Base-by-base conservation (phyloP, 805 yeast genomes). In the Spathaspora arborariae region DNA sequence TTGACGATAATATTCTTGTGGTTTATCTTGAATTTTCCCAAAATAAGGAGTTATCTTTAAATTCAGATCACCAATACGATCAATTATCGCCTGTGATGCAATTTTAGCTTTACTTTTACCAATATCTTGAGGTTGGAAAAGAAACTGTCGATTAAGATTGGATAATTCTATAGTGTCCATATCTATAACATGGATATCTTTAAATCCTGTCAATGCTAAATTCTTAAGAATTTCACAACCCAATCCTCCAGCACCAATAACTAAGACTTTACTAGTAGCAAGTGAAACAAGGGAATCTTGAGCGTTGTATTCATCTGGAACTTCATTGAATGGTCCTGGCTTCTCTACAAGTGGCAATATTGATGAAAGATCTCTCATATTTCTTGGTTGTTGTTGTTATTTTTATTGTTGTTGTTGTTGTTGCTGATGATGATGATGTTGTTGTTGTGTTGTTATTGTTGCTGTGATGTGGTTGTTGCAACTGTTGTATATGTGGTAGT, bases 101-200 rank as follows among this genome's bases (percentile, higher is more conserved):
- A 79, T 81, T 39, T 69, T 71, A 0, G 90, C 86, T 56, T 86
- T 86, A 6, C 85, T 65, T 51, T 70, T 63, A 4, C 92, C 92
- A 11, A 86, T 76, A 56, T 85, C 89, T 1, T 54, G 48, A 15
- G 64, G 63, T 3, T 89, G 65, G 56, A 86, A 87, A 45, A 86
- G 65, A 58, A 86, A 86, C 64, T 86, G 95, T 15, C 95, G 72
- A 58, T 86, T 87, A 53, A 86, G 70, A 56, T 86, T 86, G 20
- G 86, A 78, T n/a, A 85, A 62, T 53, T 86, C 94, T 45, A 86
- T 84, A 2, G 88, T 84, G 61, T 86, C 95, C 92, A 86, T 85
- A 58, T 86, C 95, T 34, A 86, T 83, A 9, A 87, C 78, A 48
- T 83, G 80, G 24, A 87, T 78, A 41, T 80, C 64, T 47, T 66